These are phyloP conservation scores for Pythium brachiatum DNA, from an alignment of 352 stramenopile genomes.

Conservation along the genomic window DNA sequence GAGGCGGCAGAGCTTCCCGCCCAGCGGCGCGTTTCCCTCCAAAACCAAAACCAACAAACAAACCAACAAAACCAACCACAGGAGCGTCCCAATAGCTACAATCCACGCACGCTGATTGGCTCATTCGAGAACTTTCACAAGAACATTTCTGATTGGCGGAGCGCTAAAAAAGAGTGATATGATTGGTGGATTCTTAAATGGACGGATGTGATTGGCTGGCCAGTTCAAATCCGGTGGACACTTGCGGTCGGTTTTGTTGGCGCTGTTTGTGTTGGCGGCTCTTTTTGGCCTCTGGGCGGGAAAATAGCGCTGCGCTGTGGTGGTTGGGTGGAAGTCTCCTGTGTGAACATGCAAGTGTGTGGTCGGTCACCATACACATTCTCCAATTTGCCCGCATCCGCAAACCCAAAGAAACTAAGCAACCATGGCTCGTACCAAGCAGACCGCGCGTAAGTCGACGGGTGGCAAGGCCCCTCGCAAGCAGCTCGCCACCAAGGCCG, in stretches of 20 bases:
- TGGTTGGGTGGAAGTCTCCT: not conserved
- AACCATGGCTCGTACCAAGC: conserved; percentile 94
- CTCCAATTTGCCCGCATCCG: conserved; percentile 51
- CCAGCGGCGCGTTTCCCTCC: not conserved
- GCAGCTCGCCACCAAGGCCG: conserved; percentile 92
- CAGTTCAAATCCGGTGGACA: not conserved
- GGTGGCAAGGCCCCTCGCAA: conserved; percentile 94
- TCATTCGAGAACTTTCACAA: not conserved
- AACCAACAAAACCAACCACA: not conserved
- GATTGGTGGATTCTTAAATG: conserved; percentile 2
- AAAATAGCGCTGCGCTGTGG: not conserved
- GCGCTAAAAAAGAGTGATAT: not conserved
- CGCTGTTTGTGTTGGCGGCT: not conserved
- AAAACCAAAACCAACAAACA: not conserved
- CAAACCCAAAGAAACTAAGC: conserved; percentile 30
- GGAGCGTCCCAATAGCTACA: not conserved
- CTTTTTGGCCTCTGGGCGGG: not conserved
- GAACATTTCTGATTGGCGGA: not conserved
- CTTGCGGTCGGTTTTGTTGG: not conserved
- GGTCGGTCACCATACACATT: conserved; percentile 31
- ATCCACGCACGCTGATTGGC: conserved; percentile 13
- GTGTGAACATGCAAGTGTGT: not conserved
- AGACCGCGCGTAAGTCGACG: conserved; percentile 95
- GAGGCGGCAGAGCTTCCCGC: not conserved
- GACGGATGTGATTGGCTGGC: conserved; percentile 5